Evolutionary conservation across 2,329 filamentous ascomycete genomes (phyloP), one percentile per base, ranked within the genome.

Genomic region (Exutisphaerella laricina): DNA sequence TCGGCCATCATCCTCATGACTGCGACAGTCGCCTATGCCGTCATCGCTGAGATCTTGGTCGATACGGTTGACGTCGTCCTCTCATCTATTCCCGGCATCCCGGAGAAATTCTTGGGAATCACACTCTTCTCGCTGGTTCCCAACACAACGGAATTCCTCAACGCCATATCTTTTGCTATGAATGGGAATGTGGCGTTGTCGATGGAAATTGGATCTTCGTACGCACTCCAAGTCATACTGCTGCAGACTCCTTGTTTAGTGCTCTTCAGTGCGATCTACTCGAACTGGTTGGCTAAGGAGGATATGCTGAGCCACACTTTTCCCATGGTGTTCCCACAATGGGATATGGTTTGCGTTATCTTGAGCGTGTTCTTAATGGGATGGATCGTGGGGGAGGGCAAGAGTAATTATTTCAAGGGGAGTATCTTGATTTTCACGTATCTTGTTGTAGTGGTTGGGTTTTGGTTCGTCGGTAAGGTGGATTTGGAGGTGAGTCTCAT

Each of bases 391-490:
- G 87, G 90, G 39, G 92, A 98, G 69, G 92, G 92, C 29, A 98
- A 98, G 79, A 97, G 89, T 72, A 98, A 98, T 67, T 98, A 98
- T 68, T 98, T 98, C 79, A 98, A 98, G 71, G 92, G 92, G 39
- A 94, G 87, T 53, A 96, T 97, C 56, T 74, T 98, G 39, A 80
- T 97, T 51, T 72, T 98, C 38, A 92, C 87, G 23, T 98, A 98
- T 64, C 67, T 97, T 17, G 92, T 97, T 20, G 88, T 98, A 36
- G 72, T 96, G 20, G 79, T 87, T 32, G 92, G 92, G 1, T 98
- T 94, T 71, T 97, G 88, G 68, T 84, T 94, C 46, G 88, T 87
- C 39, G 77, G 78, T 17, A 84, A 75, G 60, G 75, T 70, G 49
- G 73, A 75, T 50, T 64, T 75, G 44, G 69, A 76, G 20, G 61